Percentiles rank a stretch among this genome's conserved stretches.
Evolutionary conservation across 208 protist genomes (phyloP).

Genomic region (Acanthamoeba lenticulata): DNA sequence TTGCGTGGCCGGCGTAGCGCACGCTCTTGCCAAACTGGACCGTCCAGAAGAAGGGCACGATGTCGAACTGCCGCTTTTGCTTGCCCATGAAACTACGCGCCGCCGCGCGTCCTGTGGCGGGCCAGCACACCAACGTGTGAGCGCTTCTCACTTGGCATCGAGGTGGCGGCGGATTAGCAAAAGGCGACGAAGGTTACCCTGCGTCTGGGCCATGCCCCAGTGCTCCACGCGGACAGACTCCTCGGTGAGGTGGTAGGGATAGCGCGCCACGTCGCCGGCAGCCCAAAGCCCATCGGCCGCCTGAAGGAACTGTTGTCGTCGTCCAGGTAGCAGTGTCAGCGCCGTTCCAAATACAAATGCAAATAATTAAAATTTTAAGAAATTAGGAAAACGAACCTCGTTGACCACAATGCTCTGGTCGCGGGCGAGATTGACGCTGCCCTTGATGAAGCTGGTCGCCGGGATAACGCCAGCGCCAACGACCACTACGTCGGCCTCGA

Average conservation of each 20-base stretch:
- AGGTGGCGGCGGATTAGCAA: background rate
- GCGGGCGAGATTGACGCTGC: constrained; percentile 22
- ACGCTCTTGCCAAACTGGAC: constrained; percentile 75
- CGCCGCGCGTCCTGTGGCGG: constrained; percentile 27
- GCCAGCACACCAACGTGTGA: background rate
- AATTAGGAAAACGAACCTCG: constrained; percentile 32
- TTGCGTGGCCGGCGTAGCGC: constrained; percentile 74
- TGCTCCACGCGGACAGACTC: constrained; percentile 76
- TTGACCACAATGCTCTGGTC: constrained; percentile 71
- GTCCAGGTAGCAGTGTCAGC: too few species aligned
- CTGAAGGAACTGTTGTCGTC: constrained; percentile 70
- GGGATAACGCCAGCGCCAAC: constrained; percentile 76
- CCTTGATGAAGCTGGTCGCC: constrained; percentile 69
- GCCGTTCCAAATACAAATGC: background rate
- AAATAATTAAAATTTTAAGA: background rate
- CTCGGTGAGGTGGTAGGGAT: constrained; percentile 58
- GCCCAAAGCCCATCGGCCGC: constrained; percentile 61
- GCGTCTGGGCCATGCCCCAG: constrained; percentile 68
- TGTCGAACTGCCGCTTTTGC: background rate
- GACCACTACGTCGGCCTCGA: constrained; percentile 67
- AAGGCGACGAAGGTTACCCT: background rate
- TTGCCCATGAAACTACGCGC: constrained; percentile 66
- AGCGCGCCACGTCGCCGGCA: constrained; percentile 76
- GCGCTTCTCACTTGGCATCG: background rate
- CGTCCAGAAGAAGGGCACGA: constrained; percentile 81